Evolutionary conservation across 345 rosid species (phyloP), one percentile per base, ranked within the genome.

Genomic region (Camelina laxa): DNA sequence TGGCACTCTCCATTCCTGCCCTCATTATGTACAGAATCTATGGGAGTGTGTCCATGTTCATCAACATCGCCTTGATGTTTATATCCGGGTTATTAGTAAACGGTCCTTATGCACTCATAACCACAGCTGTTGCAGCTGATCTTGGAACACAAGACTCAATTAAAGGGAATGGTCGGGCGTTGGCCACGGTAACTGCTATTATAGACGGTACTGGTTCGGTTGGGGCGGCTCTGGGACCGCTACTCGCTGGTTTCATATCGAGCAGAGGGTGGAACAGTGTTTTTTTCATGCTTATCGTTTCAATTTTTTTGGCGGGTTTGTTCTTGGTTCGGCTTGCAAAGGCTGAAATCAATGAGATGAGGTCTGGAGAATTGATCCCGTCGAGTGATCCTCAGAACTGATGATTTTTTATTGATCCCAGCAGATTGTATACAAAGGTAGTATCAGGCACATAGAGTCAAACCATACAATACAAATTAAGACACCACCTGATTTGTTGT

Each of bases 161-260:
- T 59, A 85, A 77, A 77, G 97, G 97, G 48, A 94, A 91, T 69
- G 81, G 91, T 12, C 84, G 98, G 7, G 97, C 93, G 14, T 80
- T 91, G 54, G 98, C 98, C 1, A 94, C 98, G 0, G 97, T 94
- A 62, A 83, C 93, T 3, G 97, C 97, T 54, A 91, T 94, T 41
- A 91, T 90, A 61, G 98, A 94, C 56, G 96, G 98, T 65, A 94
- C 98, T 54, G 98, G 97, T 17, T 94, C 98, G 13, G 87, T 87
- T 50, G 98, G 97, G 38, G 97, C 93, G 10, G 97, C 98, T 47
- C 75, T 91, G 9, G 98, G 97, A 47, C 98, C 97, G 1, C 76
- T 90, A 68, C 83, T 88, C 41, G 98, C 93, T 49, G 98, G 98
- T 19, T 94, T 88, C 76, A 78, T 94, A 39, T 91, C 97, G 2